Base-by-base conservation (phyloP, 257 asterid genomes). In the Leptodermis oblonga region DNA sequence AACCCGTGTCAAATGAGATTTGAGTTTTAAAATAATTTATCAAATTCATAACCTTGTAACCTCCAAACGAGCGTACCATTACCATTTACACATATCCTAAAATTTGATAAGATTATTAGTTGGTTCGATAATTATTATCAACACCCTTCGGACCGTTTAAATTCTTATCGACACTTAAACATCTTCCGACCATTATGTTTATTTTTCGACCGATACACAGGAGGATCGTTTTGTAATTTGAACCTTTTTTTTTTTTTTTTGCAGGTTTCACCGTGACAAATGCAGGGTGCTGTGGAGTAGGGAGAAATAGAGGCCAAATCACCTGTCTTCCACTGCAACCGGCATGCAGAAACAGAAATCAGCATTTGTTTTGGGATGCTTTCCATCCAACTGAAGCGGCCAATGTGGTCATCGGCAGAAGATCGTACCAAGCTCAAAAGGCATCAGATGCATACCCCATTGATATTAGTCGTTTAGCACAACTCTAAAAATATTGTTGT, bases 231-330 rank as follows among this genome's bases (percentile, higher is more conserved):
- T 25, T 31, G 41, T 56, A 30, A 1, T 64, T 15, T 62, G 22
- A 14, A 10, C 4, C 10, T 43, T 7, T 26, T 17, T 5, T 0
- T 1, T 0, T 17, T 46, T 1, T 55, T 23, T 1, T 58, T 70
- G 67, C 68, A 92, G 98, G 99, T 45, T 88, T 93, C 33, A 81
- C 72, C 4, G 97, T 93, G 60, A 86, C 90, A 11, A 93, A 93
- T 52, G 86, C 88, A 0, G 97, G 99, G 23, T 93, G 99, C 43
- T 93, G 99, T 39, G 99, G 99, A 0, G 96, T 90, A 17, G 99
- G 99, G 55, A 79, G 97, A 78, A 93, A 93, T 78, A 93, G 86
- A 7, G 99, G 97, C n/a, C 99, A 93, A 74, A 86, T 93, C 7
- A 93, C 99, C 5, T 93, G 97, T 31, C 90, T 93, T 5, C 99